phyloP scores from a whole-genome alignment of 495 filamentous ascomycete genomes.

The Trichoderma reesei region DNA sequence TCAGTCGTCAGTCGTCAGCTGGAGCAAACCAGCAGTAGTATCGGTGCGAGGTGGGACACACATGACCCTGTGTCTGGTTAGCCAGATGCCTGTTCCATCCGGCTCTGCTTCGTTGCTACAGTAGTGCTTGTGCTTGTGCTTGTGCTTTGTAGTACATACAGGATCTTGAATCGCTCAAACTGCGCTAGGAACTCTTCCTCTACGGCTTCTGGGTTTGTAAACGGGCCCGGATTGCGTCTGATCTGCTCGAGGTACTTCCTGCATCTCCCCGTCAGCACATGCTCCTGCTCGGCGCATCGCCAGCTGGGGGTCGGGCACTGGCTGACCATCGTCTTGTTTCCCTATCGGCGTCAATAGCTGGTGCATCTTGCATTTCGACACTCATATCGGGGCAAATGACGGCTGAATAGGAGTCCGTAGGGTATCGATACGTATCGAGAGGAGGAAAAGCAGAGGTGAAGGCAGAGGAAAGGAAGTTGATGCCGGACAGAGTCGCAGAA shows the following conservation, averaged over 20 bases:
- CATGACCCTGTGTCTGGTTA: constrained; percentile 7
- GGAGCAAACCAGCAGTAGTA: not conserved
- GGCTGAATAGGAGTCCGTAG: not conserved
- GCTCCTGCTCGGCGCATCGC: not conserved
- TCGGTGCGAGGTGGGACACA: constrained; percentile 3
- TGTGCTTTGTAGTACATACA: constrained; percentile 41
- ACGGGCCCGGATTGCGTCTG: constrained; percentile 65
- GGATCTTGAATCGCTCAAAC: constrained; percentile 56
- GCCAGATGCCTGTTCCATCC: not conserved
- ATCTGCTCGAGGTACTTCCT: constrained; percentile 75
- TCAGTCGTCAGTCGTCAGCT: constrained; percentile 1
- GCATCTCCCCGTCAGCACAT: constrained; percentile 4
- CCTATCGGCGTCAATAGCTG: not conserved
- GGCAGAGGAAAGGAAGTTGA: too few species aligned
- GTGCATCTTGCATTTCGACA: not conserved
- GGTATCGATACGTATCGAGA: not conserved
- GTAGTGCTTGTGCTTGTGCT: too few species aligned
- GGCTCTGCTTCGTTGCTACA: constrained; percentile 9
- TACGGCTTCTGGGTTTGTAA: constrained; percentile 60
- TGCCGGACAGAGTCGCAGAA: not conserved
- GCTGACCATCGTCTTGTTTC: constrained; percentile 8
- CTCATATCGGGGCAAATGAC: not conserved
- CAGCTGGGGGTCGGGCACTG: constrained; percentile 1
- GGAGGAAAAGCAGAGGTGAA: not conserved
- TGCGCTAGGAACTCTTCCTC: constrained; percentile 51